These are phyloP conservation scores for Kockiozyma suomiensis DNA, from an alignment of 805 yeast species.

Conservation along the genomic window DNA sequence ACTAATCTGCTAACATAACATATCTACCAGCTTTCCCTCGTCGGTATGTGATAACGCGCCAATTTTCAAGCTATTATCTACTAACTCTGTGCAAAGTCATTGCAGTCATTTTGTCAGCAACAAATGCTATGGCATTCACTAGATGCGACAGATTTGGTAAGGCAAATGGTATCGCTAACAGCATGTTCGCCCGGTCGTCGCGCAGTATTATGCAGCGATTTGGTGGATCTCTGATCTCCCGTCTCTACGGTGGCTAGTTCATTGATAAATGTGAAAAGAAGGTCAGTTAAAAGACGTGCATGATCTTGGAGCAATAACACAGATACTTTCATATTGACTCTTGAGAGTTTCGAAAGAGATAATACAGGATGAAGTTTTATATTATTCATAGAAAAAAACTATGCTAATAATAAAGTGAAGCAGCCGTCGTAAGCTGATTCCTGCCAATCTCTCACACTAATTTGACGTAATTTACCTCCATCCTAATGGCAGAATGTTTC, in stretches of 20 bases:
- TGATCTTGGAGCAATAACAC: neutral
- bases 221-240: conserved; percentile 39
- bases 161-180: conserved; percentile 68
- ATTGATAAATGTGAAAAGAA: neutral
- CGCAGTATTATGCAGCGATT: conserved; percentile 52
- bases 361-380: neutral
- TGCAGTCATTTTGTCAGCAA: conserved; percentile 70
- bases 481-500: neutral
- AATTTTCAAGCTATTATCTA: neutral
- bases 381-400: neutral
- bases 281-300: neutral
- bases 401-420: neutral
- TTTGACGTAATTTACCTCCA: neutral
- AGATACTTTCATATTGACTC: neutral
- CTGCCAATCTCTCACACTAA: neutral
- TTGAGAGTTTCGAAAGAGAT: neutral
- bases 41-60: conserved; percentile 23
- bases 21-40: conserved; percentile 36
- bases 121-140: conserved; percentile 88
- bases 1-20: neutral
- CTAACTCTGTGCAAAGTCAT: conserved; percentile 56
- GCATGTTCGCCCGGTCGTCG: conserved; percentile 56
- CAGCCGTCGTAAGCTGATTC: too few species aligned
- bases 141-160: conserved; percentile 90
- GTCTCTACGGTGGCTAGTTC: conserved; percentile 24